These are phyloP conservation scores for Pseudocercospora eumusae DNA, from an alignment of 2,329 filamentous ascomycete genomes.

Conservation along the genomic window DNA sequence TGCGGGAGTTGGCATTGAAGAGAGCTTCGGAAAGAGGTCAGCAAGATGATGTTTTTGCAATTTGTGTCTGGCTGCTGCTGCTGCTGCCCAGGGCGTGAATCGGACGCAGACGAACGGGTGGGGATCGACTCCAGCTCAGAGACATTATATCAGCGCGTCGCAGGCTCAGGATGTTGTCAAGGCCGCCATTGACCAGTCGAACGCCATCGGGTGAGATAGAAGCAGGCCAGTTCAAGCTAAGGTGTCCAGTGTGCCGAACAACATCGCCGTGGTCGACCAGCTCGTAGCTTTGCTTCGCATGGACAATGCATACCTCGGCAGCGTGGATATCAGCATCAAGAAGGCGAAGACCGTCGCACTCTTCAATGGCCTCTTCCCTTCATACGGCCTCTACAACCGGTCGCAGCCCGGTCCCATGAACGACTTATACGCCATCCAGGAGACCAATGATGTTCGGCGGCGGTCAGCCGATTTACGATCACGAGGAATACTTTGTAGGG, in stretches of 20 bases:
- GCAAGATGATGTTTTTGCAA: not conserved
- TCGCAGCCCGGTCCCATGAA: slow-evolving; percentile 30
- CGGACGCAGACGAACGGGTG: slow-evolving; percentile 32
- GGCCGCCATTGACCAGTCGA: slow-evolving; percentile 27
- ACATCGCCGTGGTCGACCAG: slow-evolving; percentile 36
- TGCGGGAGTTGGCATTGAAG: not conserved
- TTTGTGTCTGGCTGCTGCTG: slow-evolving; percentile 4
- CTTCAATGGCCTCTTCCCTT: slow-evolving; percentile 36
- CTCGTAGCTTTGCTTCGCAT: slow-evolving; percentile 38
- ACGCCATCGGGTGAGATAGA: slow-evolving; percentile 13
- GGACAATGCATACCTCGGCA: slow-evolving; percentile 36
- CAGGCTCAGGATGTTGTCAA: slow-evolving; percentile 32
- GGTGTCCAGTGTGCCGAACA: slow-evolving; percentile 27
- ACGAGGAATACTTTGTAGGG: slow-evolving; percentile 34
- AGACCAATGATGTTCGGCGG: slow-evolving; percentile 37
- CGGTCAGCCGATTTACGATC: slow-evolving; percentile 33
- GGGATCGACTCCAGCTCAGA: slow-evolving; percentile 29
- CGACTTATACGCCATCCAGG: slow-evolving; percentile 30
- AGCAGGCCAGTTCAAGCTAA: not conserved
- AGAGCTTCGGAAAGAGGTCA: not conserved
- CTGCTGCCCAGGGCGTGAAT: slow-evolving; percentile 24
- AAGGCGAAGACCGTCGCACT: slow-evolving; percentile 36
- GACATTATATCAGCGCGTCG: slow-evolving; percentile 32
- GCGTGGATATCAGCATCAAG: slow-evolving; percentile 36
- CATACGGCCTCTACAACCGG: slow-evolving; percentile 30